Evolutionary conservation across 306 rosid species (phyloP).

Genomic region (Styphnolobium japonicum): DNA sequence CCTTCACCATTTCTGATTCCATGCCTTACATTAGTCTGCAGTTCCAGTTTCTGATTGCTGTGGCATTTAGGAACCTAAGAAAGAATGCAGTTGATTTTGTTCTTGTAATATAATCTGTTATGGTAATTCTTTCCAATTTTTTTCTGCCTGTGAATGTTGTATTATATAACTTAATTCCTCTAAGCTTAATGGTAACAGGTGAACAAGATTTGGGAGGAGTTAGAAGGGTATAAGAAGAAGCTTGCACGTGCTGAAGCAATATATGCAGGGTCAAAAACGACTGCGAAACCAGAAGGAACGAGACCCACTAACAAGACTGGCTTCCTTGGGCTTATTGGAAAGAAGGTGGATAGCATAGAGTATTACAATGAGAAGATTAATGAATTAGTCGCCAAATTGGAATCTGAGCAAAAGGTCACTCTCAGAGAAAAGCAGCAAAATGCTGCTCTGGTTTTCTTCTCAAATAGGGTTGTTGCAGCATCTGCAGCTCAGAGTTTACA

Average conservation of each 20-base stretch:
- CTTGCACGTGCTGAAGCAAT: slow-evolving; percentile 67
- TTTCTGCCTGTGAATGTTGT: not conserved
- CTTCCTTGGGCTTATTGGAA: slow-evolving; percentile 70
- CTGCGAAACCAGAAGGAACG: slow-evolving; percentile 69
- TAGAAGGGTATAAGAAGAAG: slow-evolving; percentile 77
- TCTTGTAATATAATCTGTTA: not conserved
- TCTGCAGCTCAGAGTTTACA: slow-evolving; percentile 89
- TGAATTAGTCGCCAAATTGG: slow-evolving; percentile 59
- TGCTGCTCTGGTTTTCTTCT: slow-evolving; percentile 80
- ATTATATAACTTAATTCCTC: not conserved
- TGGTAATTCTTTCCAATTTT: not conserved
- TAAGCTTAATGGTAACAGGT: slow-evolving; percentile 49
- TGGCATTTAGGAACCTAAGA: slow-evolving; percentile 2
- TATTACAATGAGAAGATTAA: slow-evolving; percentile 59
- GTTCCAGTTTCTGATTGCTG: not conserved
- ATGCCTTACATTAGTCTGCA: not conserved
- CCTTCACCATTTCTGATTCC: not conserved
- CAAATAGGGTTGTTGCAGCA: slow-evolving; percentile 66
- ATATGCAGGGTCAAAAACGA: slow-evolving; percentile 50
- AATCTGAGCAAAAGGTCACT: slow-evolving; percentile 77
- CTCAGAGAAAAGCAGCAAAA: slow-evolving; percentile 79
- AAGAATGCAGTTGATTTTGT: not conserved
- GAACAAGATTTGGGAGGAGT: slow-evolving; percentile 59
- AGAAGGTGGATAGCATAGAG: slow-evolving; percentile 77
- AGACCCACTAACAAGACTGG: slow-evolving; percentile 81